Evolutionary conservation across 139 green algal species (phyloP), one percentile per base, ranked within the genome.

Genomic region (Micractinium sp.): DNA sequence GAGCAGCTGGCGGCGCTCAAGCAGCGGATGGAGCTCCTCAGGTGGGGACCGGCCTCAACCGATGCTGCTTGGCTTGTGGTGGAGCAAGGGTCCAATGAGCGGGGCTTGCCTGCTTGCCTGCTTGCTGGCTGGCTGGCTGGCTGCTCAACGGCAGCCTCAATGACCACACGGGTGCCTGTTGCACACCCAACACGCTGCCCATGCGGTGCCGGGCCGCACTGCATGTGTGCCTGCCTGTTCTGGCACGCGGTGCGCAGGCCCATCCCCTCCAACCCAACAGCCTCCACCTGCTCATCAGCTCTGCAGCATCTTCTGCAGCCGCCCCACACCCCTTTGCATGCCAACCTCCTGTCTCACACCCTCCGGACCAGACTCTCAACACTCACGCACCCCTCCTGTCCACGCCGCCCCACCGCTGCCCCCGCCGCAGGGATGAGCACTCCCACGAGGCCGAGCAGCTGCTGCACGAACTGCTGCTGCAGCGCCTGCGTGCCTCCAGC

Each of bases 391-490:
- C 18, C 31, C 31, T 38, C 12, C 36, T 20, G 14, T 13, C 0
- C 23, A 16, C 20, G 3, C 73, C 18, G 12, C n/a, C 19, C 31
- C 47, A n/a, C 47, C 14, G 0, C n/a, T 71, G 1, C 47, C 41
- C 20, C 25, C 39, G 41, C 79, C 61, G 41, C 71, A 81, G 85
- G 71, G 71, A 88, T 12, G 85, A 82, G 71, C 85, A 88, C 0
- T 88, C 85, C 15, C 31, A 56, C 47, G 85, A 88, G 71, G 85
- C 85, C 1, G 85, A 88, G 71, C 41, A 33, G 39, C 47, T 88
- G 85, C 71, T 88, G 47, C 85, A 88, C 31, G 85, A 88, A 41
- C 85, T 88, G 85, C 71, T 88, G 85, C 31, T 88, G 41, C 85
- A 82, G 71, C 85, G 85, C 19, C 85, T 88, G 85, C 71, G 83